Evolutionary conservation across 2,329 filamentous ascomycete species (phyloP).

Genomic region (Epichloe amarillans): DNA sequence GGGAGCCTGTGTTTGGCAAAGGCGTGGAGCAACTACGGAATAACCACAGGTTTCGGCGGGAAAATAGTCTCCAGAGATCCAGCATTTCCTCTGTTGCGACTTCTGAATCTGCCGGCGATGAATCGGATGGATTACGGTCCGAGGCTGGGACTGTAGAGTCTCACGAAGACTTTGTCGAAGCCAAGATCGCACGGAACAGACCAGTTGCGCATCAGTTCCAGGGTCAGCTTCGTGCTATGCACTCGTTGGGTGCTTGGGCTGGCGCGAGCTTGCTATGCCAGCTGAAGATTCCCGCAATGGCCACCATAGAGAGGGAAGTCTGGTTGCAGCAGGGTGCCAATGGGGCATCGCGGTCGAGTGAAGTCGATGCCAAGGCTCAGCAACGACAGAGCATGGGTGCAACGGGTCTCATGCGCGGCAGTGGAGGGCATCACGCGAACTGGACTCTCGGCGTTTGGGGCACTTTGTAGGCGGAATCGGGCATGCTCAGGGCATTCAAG

Average conservation of each 20-base stretch:
- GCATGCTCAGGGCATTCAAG: neutral
- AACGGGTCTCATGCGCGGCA: conserved; percentile 29
- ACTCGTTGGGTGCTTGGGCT: conserved; percentile 60
- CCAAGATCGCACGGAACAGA: conserved; percentile 22
- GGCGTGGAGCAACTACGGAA: conserved; percentile 41
- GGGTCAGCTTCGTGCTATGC: conserved; percentile 50
- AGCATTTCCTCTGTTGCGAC: conserved; percentile 11
- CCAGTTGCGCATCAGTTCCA: conserved; percentile 30
- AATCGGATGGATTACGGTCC: conserved; percentile 10
- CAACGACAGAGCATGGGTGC: conserved; percentile 53
- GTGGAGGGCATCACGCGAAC: conserved; percentile 28
- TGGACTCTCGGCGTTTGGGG: conserved; percentile 55
- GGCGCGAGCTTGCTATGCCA: conserved; percentile 59
- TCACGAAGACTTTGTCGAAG: conserved; percentile 21
- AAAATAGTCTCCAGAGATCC: conserved; percentile 11
- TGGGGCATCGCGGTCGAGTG: conserved; percentile 46
- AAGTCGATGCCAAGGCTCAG: conserved; percentile 43
- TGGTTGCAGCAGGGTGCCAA: conserved; percentile 55
- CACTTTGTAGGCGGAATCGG: conserved; percentile 23
- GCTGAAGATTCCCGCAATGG: conserved; percentile 54
- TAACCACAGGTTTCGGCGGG: conserved; percentile 27
- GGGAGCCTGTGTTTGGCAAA: conserved; percentile 64
- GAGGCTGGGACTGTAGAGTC: conserved; percentile 13
- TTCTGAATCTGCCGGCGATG: conserved; percentile 13
- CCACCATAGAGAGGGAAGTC: conserved; percentile 56